These are phyloP conservation scores for Camellia lanceoleosa DNA, from an alignment of 148 eudicot genomes.

Conservation along the genomic window DNA sequence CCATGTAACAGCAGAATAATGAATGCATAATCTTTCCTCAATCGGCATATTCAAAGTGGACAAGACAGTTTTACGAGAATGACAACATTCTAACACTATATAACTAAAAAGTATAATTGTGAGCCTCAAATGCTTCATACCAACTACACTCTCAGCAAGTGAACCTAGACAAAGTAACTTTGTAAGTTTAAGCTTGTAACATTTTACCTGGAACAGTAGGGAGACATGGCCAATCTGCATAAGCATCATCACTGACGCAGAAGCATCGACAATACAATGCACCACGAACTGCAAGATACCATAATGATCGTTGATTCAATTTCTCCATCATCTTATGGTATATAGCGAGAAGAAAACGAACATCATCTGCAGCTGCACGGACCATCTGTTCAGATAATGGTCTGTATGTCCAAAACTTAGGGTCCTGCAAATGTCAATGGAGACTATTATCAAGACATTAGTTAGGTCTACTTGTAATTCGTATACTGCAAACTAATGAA, in stretches of 20 bases:
- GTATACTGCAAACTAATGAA: background rate
- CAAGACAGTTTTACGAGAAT: background rate
- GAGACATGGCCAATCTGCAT: constrained; percentile 80
- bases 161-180: background rate
- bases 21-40: no score
- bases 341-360: constrained; percentile 76
- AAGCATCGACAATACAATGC: constrained; percentile 91
- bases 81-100: background rate
- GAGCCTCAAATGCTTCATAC: background rate
- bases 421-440: constrained; percentile 50
- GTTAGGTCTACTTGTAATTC: background rate
- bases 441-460: background rate
- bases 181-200: background rate
- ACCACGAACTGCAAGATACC: constrained; percentile 88
- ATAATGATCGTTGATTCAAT: constrained; percentile 59
- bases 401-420: constrained; percentile 82
- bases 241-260: constrained; percentile 55
- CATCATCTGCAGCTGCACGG: constrained; percentile 95
- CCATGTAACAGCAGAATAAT: no score
- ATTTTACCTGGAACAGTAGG: constrained; percentile 76
- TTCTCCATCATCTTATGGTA: constrained; percentile 87
- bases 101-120: background rate
- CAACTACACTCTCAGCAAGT: background rate
- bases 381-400: constrained; percentile 85
- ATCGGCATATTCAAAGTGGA: background rate